Conservation (phyloP, 148 eudicot genomes). For the Rhododendron vialii region DNA sequence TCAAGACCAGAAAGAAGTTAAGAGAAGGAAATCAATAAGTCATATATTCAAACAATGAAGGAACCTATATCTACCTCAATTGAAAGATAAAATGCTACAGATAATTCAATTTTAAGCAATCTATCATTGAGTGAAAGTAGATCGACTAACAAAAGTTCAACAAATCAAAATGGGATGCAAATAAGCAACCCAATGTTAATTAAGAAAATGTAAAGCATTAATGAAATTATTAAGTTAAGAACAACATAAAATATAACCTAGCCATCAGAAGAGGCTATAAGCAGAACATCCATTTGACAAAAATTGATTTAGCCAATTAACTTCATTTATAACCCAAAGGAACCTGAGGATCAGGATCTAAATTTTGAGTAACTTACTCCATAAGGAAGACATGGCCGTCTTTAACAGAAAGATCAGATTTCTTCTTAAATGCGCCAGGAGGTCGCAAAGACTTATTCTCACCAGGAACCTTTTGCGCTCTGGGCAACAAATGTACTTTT, state of each 20-base stretch:
- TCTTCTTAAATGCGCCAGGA: slow-evolving; percentile 97
- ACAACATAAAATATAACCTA: neutral
- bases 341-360: neutral
- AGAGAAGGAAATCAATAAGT: neutral
- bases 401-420: slow-evolving; percentile 86
- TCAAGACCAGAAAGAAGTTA: neutral
- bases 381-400: slow-evolving; percentile 96
- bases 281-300: neutral
- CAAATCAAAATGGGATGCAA: neutral
- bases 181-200: neutral
- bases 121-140: neutral
- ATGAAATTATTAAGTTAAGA: neutral
- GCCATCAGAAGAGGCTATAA: neutral
- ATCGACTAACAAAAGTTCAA: neutral
- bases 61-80: neutral
- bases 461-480: slow-evolving; percentile 78
- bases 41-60: too few relatives aligned
- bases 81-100: neutral
- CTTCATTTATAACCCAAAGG: neutral
- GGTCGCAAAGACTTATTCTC: slow-evolving; percentile 96
- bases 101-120: neutral
- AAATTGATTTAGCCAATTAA: neutral
- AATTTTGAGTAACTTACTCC: slow-evolving; percentile 63
- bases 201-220: neutral
- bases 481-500: slow-evolving; percentile 63